These are phyloP conservation scores for Multifurca ochricompacta DNA, from an alignment of 768 basidiomycete genomes.

Conservation along the genomic window DNA sequence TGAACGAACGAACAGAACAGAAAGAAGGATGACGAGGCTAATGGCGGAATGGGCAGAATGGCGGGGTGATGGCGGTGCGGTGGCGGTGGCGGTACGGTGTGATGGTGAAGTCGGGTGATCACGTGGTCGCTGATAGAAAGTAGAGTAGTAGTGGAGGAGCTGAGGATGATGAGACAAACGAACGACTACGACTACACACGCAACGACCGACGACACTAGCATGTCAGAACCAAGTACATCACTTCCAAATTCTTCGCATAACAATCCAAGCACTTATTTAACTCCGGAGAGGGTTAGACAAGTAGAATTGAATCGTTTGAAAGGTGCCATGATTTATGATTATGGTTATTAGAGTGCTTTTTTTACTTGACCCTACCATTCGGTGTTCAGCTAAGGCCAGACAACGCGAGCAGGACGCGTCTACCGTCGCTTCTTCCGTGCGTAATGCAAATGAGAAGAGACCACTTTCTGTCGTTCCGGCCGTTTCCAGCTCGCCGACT, in stretches of 20 bases:
- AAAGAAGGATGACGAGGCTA: background rate
- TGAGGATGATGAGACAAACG: too few relatives aligned
- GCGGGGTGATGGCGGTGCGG: too few relatives aligned
- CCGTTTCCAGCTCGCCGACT: slow-evolving; percentile 56
- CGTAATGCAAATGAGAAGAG: slow-evolving; percentile 71
- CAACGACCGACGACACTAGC: too few relatives aligned
- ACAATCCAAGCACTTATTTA: slow-evolving; percentile 25
- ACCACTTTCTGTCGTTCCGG: slow-evolving; percentile 49
- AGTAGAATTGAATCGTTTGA: slow-evolving; percentile 72
- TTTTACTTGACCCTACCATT: background rate
- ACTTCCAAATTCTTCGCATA: slow-evolving; percentile 26
- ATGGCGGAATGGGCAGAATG: too few relatives aligned
- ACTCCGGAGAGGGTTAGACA: slow-evolving; percentile 65
- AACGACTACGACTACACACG: slow-evolving; percentile 12
- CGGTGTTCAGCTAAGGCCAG: slow-evolving; percentile 56
- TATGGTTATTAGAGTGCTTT: background rate
- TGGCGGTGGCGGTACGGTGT: too few relatives aligned
- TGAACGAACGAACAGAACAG: background rate
- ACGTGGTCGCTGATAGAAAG: too few relatives aligned
- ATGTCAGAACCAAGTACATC: slow-evolving; percentile 39
- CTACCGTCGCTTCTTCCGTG: slow-evolving; percentile 39
- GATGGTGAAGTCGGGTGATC: too few relatives aligned
- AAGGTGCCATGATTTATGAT: slow-evolving; percentile 38
- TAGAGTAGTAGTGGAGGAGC: too few relatives aligned
- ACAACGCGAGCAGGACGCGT: slow-evolving; percentile 59